Evolutionary conservation across 257 asterid species (phyloP).

Genomic region (Phtheirospermum japonicum): DNA sequence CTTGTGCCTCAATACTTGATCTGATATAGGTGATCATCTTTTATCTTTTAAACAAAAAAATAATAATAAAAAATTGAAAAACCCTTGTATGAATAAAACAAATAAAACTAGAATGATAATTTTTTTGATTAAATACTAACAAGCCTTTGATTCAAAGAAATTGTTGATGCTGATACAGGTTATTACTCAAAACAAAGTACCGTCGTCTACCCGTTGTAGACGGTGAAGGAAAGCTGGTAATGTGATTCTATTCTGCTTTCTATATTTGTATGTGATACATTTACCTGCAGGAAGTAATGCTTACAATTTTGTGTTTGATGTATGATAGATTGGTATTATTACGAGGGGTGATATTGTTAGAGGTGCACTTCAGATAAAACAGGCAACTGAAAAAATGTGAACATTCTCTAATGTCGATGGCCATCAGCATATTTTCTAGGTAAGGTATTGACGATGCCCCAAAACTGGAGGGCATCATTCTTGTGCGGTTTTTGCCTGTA

Average conservation of each 20-base stretch:
- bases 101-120: too few relatives aligned
- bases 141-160: slow-evolving; percentile 10
- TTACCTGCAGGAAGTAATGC: slow-evolving; percentile 18
- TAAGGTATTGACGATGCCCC: slow-evolving; percentile 21
- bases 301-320: slow-evolving; percentile 16
- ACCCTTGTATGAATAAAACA: not conserved
- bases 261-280: not conserved
- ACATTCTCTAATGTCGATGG: slow-evolving; percentile 3
- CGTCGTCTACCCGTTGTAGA: slow-evolving; percentile 93
- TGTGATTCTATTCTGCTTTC: slow-evolving; percentile 24
- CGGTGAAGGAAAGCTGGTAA: slow-evolving; percentile 80
- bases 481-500: slow-evolving; percentile 29
- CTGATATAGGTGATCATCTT: not conserved
- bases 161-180: slow-evolving; percentile 40
- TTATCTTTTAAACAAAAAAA: too few relatives aligned
- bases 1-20: not conserved
- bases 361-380: slow-evolving; percentile 85
- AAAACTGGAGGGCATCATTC: slow-evolving; percentile 19
- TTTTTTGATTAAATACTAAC: not conserved
- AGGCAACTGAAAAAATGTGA: slow-evolving; percentile 38
- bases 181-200: slow-evolving; percentile 76
- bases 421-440: slow-evolving; percentile 24
- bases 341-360: slow-evolving; percentile 90
- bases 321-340: slow-evolving; percentile 70
- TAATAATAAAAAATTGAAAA: too few relatives aligned